Base-by-base conservation (phyloP, 2,329 filamentous ascomycete genomes). In the Aspergillus sp. region DNA sequence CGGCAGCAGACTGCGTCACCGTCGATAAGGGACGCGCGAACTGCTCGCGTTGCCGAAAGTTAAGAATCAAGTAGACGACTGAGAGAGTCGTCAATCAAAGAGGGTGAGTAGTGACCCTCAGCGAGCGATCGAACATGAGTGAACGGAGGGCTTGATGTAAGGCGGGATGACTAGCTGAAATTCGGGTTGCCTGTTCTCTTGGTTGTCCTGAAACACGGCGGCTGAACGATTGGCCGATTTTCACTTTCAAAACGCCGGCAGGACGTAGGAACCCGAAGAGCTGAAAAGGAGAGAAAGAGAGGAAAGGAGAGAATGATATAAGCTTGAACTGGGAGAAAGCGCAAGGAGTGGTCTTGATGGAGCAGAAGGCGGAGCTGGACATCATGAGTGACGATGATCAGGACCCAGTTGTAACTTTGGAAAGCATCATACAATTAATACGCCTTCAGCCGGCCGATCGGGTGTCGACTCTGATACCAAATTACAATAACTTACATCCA, bases 51-150 rank as follows among this genome's bases (percentile, higher is more conserved):
- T 30, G 44, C 15, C 15, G 19, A 44, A 6, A 45, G 33, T 15
- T 41, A 8, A 12, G 13, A 13, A 17, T 11, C 13, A 42, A 51
- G 9, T 4, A 24, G 22, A 47, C 8, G 9, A 34, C 22, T 19
- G 13, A n/a, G 19, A 33, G 17, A 4, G 42, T 17, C 22, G 44
- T 52, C 50, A 40, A 51, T 57, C 42, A 44, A 24, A 48, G 54
- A 57, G 54, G 49, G 49, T 33, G 45, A 34, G 41, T 4, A 17
- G 50, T 53, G 42, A 49, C 54, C 53, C 54, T 53, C 53, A 24
- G 17, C 27, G 54, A 41, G 51, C 34, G 46, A 12, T 51, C 46
- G 48, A 44, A 34, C 58, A 60, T 60, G 58, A 48, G 50, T 34
- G 42, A 40, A 37, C 12, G 47, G 49, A 42, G 50, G 46, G 40